Evolutionary conservation across 1,284 basidiomycete genomes (phyloP).

Genomic region (Irpex rosettiformis): DNA sequence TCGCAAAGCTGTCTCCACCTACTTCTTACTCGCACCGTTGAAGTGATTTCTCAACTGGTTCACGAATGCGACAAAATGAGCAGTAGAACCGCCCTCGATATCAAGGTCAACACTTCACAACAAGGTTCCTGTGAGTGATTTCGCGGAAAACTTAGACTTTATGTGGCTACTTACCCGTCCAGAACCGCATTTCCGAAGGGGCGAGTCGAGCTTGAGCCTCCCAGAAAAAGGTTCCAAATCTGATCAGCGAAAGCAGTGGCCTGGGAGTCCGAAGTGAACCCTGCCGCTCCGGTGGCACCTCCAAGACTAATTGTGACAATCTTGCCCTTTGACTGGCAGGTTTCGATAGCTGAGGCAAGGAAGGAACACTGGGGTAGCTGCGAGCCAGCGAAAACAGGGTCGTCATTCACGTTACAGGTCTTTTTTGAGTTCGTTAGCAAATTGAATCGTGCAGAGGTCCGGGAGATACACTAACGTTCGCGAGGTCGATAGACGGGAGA

Average conservation of each 20-base stretch:
- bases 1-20: slow-evolving; percentile 14
- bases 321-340: slow-evolving; percentile 62
- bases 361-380: slow-evolving; percentile 53
- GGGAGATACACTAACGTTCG: slow-evolving; percentile 42
- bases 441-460: background rate
- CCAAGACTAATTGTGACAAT: slow-evolving; percentile 63
- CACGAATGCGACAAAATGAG: slow-evolving; percentile 51
- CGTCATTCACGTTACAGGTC: slow-evolving; percentile 44
- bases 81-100: slow-evolving; percentile 56
- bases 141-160: background rate
- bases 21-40: slow-evolving; percentile 49
- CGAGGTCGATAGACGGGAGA: slow-evolving; percentile 55
- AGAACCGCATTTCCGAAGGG: slow-evolving; percentile 64
- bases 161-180: slow-evolving; percentile 47
- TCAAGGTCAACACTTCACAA: slow-evolving; percentile 55
- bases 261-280: slow-evolving; percentile 51
- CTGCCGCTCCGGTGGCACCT: slow-evolving; percentile 52
- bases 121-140: background rate
- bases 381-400: slow-evolving; percentile 49
- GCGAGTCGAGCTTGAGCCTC: slow-evolving; percentile 49
- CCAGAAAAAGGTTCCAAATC: slow-evolving; percentile 67
- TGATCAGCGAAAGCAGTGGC: slow-evolving; percentile 50
- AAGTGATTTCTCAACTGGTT: slow-evolving; percentile 46
- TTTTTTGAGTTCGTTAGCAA: slow-evolving; percentile 20
- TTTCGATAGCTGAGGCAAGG: slow-evolving; percentile 51